phyloP scores from a whole-genome alignment of 2,329 filamentous ascomycete species.

The Trichothecium sympodiale region DNA sequence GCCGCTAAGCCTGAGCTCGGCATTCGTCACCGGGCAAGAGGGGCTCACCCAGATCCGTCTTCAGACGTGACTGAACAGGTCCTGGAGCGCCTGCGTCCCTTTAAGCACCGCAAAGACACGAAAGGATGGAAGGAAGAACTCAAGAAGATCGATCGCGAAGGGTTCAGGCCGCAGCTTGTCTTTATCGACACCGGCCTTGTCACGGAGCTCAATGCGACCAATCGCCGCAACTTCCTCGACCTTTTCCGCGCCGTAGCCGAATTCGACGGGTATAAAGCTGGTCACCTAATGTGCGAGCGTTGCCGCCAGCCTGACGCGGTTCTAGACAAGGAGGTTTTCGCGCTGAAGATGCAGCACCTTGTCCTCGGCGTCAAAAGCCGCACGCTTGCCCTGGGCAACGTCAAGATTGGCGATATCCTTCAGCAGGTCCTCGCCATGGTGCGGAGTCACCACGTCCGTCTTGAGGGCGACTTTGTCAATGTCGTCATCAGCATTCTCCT shows the following conservation, averaged over 20 bases:
- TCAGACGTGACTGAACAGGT: conserved; percentile 80
- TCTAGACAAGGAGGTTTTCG: conserved; percentile 80
- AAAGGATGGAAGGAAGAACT: conserved; percentile 67
- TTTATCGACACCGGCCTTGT: conserved; percentile 97
- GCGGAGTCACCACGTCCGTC: conserved; percentile 76
- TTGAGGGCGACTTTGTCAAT: conserved; percentile 97
- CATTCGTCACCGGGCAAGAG: conserved; percentile 4
- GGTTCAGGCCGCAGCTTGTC: conserved; percentile 85
- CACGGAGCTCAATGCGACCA: conserved; percentile 79
- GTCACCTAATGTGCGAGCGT: conserved; percentile 89
- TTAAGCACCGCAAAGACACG: conserved; percentile 48
- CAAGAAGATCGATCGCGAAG: conserved; percentile 67
- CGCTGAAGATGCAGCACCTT: conserved; percentile 92
- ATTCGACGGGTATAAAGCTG: conserved; percentile 93
- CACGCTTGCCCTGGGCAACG: conserved; percentile 83
- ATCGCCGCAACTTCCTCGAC: conserved; percentile 84
- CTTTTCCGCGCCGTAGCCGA: conserved; percentile 93
- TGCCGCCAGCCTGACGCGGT: conserved; percentile 89
- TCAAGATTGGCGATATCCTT: conserved; percentile 92
- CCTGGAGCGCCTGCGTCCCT: conserved; percentile 66
- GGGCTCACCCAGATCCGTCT: not conserved
- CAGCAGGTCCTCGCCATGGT: conserved; percentile 90
- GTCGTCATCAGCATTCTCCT: conserved; percentile 92
- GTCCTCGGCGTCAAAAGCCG: conserved; percentile 82
- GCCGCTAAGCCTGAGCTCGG: conserved; percentile 58